Evolutionary conservation across 345 rosid genomes (phyloP), one percentile per base, ranked within the genome.

Genomic region (Pistacia vera): DNA sequence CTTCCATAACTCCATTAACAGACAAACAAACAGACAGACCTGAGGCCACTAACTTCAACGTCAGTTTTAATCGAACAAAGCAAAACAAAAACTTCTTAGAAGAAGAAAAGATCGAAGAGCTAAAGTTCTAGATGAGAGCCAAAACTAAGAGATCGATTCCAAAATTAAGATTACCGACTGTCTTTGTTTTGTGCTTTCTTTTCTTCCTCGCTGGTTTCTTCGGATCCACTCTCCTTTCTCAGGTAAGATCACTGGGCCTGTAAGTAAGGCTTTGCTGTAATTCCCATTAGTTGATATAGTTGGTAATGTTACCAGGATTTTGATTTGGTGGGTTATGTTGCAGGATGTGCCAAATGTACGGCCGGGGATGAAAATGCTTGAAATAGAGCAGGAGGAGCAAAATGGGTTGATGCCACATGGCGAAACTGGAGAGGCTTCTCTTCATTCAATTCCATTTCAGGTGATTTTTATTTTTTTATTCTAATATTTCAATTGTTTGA

Each of bases 371-470:
- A 88, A 94, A 81, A 84, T 30, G 88, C 75, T 89, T 68, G 90
- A 89, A 71, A 70, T 85, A 46, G 81, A 74, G 38, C 63, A 74
- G 44, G 86, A 55, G 41, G 83, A 80, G 54, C 74, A 63, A 35
- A 75, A 56, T 76, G 77, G 16, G 11, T 51, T 74, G 70, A 87
- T 86, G 92, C 83, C 92, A 5, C 79, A 84, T 77, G 97, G 98
- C 48, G 79, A 72, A 59, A 90, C 93, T 52, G 98, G 98, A 51
- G 93, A 91, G 8, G 70, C 84, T 80, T 85, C 77, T 17, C 35
- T 89, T 33, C 87, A 82, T 11, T 84, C 94, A 3, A 90, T 91
- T 78, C 88, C 98, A 2, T 93, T 86, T 87, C 98, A 93, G 94
- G 98, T 91, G 2, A 71, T 76, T 12, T 72, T 4, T 38, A 46